Base-by-base conservation (phyloP, 306 rosid species). In the Cucurbita maxima region DNA sequence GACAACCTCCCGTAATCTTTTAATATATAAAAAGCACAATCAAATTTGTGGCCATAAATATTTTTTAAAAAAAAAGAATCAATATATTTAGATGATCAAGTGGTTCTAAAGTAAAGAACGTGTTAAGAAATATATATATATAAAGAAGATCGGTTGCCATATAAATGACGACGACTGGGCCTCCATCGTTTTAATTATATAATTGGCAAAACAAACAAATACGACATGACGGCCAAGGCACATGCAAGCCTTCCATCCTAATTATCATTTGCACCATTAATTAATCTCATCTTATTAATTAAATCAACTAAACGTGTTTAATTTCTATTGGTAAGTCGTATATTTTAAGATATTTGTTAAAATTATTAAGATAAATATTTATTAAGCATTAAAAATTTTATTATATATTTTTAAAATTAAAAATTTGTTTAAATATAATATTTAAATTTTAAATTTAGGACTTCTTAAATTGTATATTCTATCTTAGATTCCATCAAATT, bases 141-240 rank as follows among this genome's bases (percentile, higher is more conserved):
- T 16, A 64, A 18, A 64, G 4, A 43, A 43, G 30, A 66, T 41
- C 11, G 37, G 3, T 20, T 66, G 72, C 34, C 40, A 4, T 40
- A 41, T 16, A 63, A 10, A 41, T 37, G 66, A 62, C 13, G 15
- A 62, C n/a, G 69, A 1, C 50, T n/a, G 34, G 25, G 30, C 66
- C 43, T 58, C 64, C 9, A 34, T 38, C 70, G 25, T 64, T 64
- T 64, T 41, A 41, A 36, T 64, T 11, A 64, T 64, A 3, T 1
- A 43, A n/a, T 41, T 64, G 72, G 18, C 57, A 67, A 43, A 68
- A 22, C 55, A 68, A 47, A 68, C 72, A 45, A 66, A 66, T 43
- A 68, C 73, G 56, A 68, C 73, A 68, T 68, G 73, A 45, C 73
- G 73, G 73, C 56, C 20, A 6, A 18, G 7, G 73, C 73, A 68